phyloP scores from a whole-genome alignment of 345 rosid species.

The Euphorbia tirucalli region DNA sequence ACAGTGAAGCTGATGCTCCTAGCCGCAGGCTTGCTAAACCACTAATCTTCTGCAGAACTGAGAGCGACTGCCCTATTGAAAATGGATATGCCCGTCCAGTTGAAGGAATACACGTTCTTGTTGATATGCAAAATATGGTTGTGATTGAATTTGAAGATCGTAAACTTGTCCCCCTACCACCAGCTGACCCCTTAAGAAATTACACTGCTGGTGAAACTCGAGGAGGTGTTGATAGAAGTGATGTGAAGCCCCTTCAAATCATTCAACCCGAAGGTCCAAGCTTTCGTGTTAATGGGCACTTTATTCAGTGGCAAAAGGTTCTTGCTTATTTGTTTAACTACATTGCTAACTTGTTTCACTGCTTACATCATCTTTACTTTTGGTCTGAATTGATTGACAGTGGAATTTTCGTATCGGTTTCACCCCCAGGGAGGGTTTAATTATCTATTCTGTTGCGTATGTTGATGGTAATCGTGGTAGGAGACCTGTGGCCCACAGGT shows the following conservation, averaged over 20 bases:
- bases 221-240: conserved; percentile 97
- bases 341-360: neutral
- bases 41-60: conserved; percentile 92
- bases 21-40: conserved; percentile 89
- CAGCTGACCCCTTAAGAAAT: conserved; percentile 88
- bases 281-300: conserved; percentile 80
- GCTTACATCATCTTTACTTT: conserved; percentile 11
- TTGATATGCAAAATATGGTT: conserved; percentile 91
- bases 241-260: conserved; percentile 81
- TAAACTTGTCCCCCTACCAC: conserved; percentile 85
- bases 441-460: conserved; percentile 85
- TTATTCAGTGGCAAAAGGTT: conserved; percentile 96
- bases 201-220: conserved; percentile 86
- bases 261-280: conserved; percentile 96
- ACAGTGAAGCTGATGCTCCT: conserved; percentile 81
- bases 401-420: conserved; percentile 97
- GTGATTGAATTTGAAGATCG: conserved; percentile 88
- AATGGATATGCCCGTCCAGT: conserved; percentile 99
- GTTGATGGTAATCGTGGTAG: conserved; percentile 88
- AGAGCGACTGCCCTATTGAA: conserved; percentile 95
- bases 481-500: conserved; percentile 85
- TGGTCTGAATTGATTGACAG: conserved; percentile 42
- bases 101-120: conserved; percentile 80
- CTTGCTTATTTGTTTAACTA: conserved; percentile 10
- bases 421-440: conserved; percentile 85